Evolutionary conservation across 1,284 basidiomycete genomes (phyloP).

Genomic region (Ceratobasidium sp.): DNA sequence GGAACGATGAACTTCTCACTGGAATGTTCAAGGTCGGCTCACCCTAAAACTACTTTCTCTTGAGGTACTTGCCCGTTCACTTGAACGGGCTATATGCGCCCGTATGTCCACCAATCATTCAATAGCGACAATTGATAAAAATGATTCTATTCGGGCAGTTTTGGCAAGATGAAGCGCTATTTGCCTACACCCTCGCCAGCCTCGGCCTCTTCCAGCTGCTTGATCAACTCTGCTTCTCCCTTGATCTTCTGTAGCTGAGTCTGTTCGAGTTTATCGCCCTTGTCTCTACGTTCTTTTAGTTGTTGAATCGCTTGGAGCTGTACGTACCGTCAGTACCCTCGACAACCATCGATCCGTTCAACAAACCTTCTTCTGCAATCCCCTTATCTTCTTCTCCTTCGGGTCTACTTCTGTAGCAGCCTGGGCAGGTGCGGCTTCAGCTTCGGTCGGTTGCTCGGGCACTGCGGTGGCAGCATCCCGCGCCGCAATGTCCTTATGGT

Average conservation of each 20-base stretch:
- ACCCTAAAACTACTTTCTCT: not conserved
- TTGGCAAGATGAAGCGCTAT: not conserved
- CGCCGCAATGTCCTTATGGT: slow-evolving; percentile 36
- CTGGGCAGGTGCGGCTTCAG: not conserved
- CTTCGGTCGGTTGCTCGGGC: not conserved
- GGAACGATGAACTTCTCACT: slow-evolving; percentile 78
- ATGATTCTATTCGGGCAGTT: not conserved
- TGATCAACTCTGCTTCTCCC: slow-evolving; percentile 31
- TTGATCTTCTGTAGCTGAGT: slow-evolving; percentile 40
- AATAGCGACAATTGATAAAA: too few relatives aligned
- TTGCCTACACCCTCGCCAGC: not conserved
- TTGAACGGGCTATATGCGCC: not conserved
- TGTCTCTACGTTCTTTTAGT: slow-evolving; percentile 32
- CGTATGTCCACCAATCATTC: not conserved
- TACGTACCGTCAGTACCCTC: not conserved
- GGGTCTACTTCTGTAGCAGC: slow-evolving; percentile 6
- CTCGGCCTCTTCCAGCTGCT: slow-evolving; percentile 29
- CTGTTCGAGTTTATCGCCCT: slow-evolving; percentile 30
- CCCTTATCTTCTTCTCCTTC: slow-evolving; percentile 22
- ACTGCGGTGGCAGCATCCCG: not conserved
- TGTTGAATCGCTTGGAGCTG: slow-evolving; percentile 39
- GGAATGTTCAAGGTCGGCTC: slow-evolving; percentile 75
- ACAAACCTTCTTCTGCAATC: slow-evolving; percentile 28
- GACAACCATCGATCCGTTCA: not conserved
- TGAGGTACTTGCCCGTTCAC: too few relatives aligned